Percentiles rank a stretch among this genome's conserved stretches.
Evolutionary conservation across 2,329 filamentous ascomycete genomes (phyloP).

Genomic region (Harringtonia lauricola): DNA sequence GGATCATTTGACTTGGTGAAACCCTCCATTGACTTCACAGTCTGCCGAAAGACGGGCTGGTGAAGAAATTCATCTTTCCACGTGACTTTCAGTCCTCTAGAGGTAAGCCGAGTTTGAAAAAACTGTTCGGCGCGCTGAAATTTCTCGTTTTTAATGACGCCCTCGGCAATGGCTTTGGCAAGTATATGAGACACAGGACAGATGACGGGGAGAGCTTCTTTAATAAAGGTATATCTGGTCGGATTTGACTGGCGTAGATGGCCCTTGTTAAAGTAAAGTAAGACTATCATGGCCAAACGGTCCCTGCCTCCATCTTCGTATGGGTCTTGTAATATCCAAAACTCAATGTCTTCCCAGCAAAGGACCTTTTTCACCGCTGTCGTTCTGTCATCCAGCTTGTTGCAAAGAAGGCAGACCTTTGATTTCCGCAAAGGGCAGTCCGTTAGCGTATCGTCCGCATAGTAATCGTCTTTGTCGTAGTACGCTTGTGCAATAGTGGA

Average conservation of each 20-base stretch:
- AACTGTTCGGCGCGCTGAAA: conserved; percentile 7
- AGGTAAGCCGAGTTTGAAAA: conserved; percentile 8
- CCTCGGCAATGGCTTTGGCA: conserved; percentile 4
- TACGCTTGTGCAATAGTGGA: conserved; percentile 3
- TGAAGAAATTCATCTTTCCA: conserved; percentile 5
- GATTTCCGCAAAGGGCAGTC: too few species aligned
- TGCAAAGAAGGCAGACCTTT: conserved; percentile 1
- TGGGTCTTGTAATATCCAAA: conserved; percentile 10
- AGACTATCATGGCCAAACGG: conserved; percentile 6
- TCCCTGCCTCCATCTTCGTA: conserved; percentile 6
- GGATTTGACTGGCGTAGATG: conserved; percentile 6
- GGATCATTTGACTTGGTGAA: neutral
- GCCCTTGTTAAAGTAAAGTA: conserved; percentile 8
- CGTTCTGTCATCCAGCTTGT: conserved; percentile 1
- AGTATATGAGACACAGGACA: conserved; percentile 9
- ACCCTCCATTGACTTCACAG: neutral
- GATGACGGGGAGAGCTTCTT: conserved; percentile 6
- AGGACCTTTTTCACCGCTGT: conserved; percentile 6
- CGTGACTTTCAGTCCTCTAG: conserved; percentile 3
- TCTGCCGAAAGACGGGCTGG: neutral
- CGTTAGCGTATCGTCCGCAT: too few species aligned
- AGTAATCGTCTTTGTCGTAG: neutral
- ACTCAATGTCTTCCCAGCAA: conserved; percentile 11
- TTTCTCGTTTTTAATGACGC: conserved; percentile 5
- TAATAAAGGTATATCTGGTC: conserved; percentile 8